phyloP scores from a whole-genome alignment of 208 protist species.

The Histomonas meleagridis region DNA sequence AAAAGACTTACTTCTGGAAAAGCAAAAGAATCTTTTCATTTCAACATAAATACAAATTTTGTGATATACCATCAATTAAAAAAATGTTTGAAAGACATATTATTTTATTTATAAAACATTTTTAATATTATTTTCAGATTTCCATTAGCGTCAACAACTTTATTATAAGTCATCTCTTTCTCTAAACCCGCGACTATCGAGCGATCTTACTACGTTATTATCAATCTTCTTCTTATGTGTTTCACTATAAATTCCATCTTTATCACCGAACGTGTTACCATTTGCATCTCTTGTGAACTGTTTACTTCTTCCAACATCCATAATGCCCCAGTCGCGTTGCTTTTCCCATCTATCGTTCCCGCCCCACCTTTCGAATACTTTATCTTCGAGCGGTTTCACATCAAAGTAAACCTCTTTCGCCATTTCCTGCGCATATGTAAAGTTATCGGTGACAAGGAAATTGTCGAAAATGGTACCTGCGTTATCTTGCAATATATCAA shows the following conservation, averaged over 20 bases:
- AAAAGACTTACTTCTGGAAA: no score
- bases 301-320: not conserved
- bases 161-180: conserved; percentile 23
- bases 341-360: not conserved
- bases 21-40: no score
- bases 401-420: not conserved
- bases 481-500: conserved; percentile 23
- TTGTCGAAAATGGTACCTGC: not conserved
- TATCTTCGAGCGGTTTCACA: not conserved
- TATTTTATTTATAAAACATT: no score
- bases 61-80: no score
- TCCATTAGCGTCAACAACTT: no score
- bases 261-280: not conserved
- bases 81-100: no score
- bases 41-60: no score
- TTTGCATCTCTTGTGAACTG: not conserved
- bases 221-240: not conserved
- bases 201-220: not conserved
- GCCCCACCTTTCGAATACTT: conserved; percentile 23
- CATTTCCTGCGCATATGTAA: not conserved
- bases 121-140: no score
- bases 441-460: conserved; percentile 18
- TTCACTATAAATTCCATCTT: not conserved
- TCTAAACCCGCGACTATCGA: not conserved
- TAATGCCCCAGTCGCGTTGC: conserved; percentile 1